Evolutionary conservation across 805 yeast genomes (phyloP), one percentile per base, ranked within the genome.

Genomic region (Metschnikowia cubensis): DNA sequence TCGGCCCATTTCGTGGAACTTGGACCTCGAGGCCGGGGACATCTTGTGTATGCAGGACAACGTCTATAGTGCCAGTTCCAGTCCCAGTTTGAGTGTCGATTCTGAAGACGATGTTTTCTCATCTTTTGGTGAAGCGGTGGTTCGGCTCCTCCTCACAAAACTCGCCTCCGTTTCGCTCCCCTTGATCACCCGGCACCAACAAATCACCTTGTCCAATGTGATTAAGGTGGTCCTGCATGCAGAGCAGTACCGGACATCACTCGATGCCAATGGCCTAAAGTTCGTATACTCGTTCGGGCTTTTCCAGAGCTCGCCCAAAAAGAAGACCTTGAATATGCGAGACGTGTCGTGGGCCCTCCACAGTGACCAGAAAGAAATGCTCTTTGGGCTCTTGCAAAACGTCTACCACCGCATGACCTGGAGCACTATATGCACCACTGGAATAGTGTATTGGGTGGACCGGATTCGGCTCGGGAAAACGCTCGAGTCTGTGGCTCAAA

Each of bases 291-390:
- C 95, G 3, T 79, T 82, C 58, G 85, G 82, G 56, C 69, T 91
- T 40, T 87, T 80, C 58, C 82, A 81, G 55, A 66, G 65, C 35
- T 63, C 75, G 7, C 66, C 72, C 35, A 69, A 70, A 68, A 89
- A 84, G 60, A 62, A 69, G 18, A 65, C 74, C 5, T 69, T 91
- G 53, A 76, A 84, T 1, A 85, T 86, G 82, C 75, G 98, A 60
- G 97, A 92, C 66, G 77, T 86, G 47, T 77, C 79, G 45, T 92
- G 96, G 91, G 98, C 96, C 0, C 68, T 87, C 21, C 95, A 89
- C 65, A 84, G 94, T 49, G 86, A 82, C 41, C 83, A 87, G 52
- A 87, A 86, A 55, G 90, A 85, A 47, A 61, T 88, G 31, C 62
- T 92, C 17, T 65, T 85, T 11, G 73, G 76, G 42, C 57, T 77